phyloP scores from a whole-genome alignment of 2,329 filamentous ascomycete species.

The Akanthomyces lecanii region DNA sequence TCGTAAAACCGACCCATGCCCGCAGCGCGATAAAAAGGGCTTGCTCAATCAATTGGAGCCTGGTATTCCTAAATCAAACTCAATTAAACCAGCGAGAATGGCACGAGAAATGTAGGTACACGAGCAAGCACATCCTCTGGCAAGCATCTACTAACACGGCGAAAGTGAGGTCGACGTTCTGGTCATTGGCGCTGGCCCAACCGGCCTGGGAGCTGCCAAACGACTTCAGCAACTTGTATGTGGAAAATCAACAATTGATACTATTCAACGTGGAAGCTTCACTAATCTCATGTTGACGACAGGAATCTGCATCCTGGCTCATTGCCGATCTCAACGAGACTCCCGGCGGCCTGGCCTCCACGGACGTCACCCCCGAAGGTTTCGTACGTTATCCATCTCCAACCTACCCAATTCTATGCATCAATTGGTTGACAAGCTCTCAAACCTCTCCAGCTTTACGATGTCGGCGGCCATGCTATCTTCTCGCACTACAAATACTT shows the following conservation, averaged over 20 bases:
- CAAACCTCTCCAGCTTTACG: slow-evolving; percentile 64
- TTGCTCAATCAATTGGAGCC: no score
- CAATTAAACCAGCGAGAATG: no score
- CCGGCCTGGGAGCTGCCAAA: slow-evolving; percentile 16
- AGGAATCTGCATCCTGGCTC: slow-evolving; percentile 84
- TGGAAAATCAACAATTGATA: background rate
- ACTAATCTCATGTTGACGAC: background rate
- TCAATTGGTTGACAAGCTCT: background rate
- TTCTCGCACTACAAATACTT: slow-evolving; percentile 99
- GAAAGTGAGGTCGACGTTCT: background rate
- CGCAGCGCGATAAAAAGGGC: no score
- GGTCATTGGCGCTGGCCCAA: background rate
- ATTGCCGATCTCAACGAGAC: slow-evolving; percentile 82
- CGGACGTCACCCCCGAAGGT: slow-evolving; percentile 83
- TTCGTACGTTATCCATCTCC: slow-evolving; percentile 62
- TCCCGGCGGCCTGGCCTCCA: slow-evolving; percentile 85
- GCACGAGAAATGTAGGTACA: no score
- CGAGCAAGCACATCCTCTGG: no score
- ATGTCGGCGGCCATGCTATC: slow-evolving; percentile 90
- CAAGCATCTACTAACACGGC: no score
- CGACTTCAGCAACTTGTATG: slow-evolving; percentile 11
- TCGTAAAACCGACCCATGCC: no score
- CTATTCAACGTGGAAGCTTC: no score
- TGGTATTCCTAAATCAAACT: no score
- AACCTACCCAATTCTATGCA: no score